Conservation (phyloP, 495 filamentous ascomycete species). For the Penicillium paxilli region DNA sequence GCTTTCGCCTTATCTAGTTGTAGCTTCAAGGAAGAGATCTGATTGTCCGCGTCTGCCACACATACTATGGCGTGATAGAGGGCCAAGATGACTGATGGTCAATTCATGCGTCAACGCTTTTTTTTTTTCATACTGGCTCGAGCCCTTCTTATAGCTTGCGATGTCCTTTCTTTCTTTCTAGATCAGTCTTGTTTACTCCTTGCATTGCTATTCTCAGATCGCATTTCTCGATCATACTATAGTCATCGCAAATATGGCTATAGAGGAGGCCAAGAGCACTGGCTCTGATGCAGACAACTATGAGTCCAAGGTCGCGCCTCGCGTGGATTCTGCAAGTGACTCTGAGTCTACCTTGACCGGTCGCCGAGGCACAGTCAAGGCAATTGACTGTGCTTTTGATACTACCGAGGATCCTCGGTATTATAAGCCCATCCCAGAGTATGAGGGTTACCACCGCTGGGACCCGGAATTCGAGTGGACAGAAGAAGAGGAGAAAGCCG, state of each 20-base stretch:
- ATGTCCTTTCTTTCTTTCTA: background rate
- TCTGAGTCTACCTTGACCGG: conserved; percentile 26
- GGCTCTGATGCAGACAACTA: background rate
- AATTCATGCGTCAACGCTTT: background rate
- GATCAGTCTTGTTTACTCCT: background rate
- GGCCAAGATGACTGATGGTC: background rate
- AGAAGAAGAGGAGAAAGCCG: conserved; percentile 63
- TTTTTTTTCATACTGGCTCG: background rate
- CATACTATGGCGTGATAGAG: conserved; percentile 23
- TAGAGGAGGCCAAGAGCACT: conserved; percentile 17
- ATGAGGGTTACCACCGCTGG: conserved; percentile 74
- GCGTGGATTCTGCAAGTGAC: conserved; percentile 12
- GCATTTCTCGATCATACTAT: background rate
- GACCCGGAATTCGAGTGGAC: conserved; percentile 74
- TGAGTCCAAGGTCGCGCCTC: conserved; percentile 10
- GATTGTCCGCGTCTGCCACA: background rate
- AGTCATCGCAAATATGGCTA: conserved; percentile 15
- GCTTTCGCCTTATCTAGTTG: background rate
- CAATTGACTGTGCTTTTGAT: conserved; percentile 35
- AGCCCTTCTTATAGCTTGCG: conserved; percentile 4
- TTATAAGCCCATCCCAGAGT: conserved; percentile 61
- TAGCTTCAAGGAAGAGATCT: background rate
- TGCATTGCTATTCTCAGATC: background rate
- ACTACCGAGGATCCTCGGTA: conserved; percentile 41
- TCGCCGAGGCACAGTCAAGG: conserved; percentile 15